Percentiles rank a stretch among this genome's conserved stretches.
These are phyloP conservation scores for Neostapfia colusana DNA, from an alignment of 176 grass and related monocot genomes.

Conservation along the genomic window DNA sequence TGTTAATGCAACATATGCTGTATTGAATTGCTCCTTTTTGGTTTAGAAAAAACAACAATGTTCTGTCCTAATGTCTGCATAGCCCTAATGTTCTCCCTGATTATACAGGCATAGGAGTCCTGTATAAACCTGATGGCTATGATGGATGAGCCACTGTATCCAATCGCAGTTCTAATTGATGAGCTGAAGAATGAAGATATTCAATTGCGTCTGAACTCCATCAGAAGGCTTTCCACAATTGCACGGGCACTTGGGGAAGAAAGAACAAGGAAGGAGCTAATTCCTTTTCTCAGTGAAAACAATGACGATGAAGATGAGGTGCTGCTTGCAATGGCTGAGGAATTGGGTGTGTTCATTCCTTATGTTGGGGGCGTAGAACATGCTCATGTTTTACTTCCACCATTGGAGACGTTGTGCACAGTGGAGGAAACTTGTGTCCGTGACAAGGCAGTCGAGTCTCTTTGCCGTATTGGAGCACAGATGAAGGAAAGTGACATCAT, in stretches of 20 bases:
- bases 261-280: slow-evolving; percentile 88
- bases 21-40: neutral
- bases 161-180: slow-evolving; percentile 88
- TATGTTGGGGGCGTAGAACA: slow-evolving; percentile 93
- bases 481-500: slow-evolving; percentile 88
- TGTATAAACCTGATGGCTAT: slow-evolving; percentile 61
- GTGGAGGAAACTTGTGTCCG: slow-evolving; percentile 96
- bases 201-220: slow-evolving; percentile 87
- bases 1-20: neutral
- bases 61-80: neutral
- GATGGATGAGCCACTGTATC: slow-evolving; percentile 84
- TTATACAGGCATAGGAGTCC: slow-evolving; percentile 26
- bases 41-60: neutral
- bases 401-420: slow-evolving; percentile 81
- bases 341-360: slow-evolving; percentile 90
- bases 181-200: slow-evolving; percentile 98
- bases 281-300: slow-evolving; percentile 96
- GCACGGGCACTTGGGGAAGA: slow-evolving; percentile 91
- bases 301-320: slow-evolving; percentile 98
- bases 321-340: slow-evolving; percentile 96
- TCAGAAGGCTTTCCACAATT: slow-evolving; percentile 87
- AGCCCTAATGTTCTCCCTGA: slow-evolving; percentile 5
- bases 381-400: slow-evolving; percentile 78
- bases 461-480: slow-evolving; percentile 87
- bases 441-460: slow-evolving; percentile 90